Conservation (phyloP, 257 asterid species). For the Eustoma russellianum region DNA sequence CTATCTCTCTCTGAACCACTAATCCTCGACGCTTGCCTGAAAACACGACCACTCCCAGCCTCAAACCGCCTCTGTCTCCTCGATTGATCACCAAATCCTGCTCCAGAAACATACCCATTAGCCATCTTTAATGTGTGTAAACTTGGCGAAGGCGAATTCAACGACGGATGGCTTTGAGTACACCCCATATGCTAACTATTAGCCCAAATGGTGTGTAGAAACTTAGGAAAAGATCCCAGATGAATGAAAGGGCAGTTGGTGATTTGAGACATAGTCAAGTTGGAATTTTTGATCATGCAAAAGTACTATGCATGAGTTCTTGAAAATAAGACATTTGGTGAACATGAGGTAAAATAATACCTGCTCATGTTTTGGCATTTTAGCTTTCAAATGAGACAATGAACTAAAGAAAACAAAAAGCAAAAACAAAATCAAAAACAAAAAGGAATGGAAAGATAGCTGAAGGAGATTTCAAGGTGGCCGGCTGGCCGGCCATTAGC, state of each 20-base stretch:
- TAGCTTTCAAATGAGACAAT: too few species aligned
- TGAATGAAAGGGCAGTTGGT: neutral
- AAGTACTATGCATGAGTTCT: neutral
- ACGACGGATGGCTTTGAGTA: conserved; percentile 32
- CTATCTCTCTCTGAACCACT: conserved; percentile 4
- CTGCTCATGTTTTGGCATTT: too few species aligned
- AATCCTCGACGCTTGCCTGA: conserved; percentile 21
- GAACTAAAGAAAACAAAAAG: too few species aligned
- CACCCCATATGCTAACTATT: conserved; percentile 42
- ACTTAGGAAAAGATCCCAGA: conserved; percentile 3
- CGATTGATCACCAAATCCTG: conserved; percentile 20
- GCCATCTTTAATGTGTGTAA: conserved; percentile 46
- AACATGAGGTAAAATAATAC: too few species aligned
- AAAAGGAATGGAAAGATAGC: too few species aligned
- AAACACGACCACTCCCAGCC: conserved; percentile 9
- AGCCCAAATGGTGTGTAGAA: neutral
- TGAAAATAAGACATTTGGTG: too few species aligned
- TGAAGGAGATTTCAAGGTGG: too few species aligned
- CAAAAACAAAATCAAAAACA: too few species aligned
- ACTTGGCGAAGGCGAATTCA: conserved; percentile 32
- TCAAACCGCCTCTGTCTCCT: conserved; percentile 28
- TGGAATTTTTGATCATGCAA: conserved; percentile 21
- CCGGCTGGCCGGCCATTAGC: too few species aligned
- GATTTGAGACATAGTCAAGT: conserved; percentile 13
- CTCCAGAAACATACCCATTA: conserved; percentile 12